Conservation (phyloP, 2,329 filamentous ascomycete genomes). For the Hymenoscyphus scutula region DNA sequence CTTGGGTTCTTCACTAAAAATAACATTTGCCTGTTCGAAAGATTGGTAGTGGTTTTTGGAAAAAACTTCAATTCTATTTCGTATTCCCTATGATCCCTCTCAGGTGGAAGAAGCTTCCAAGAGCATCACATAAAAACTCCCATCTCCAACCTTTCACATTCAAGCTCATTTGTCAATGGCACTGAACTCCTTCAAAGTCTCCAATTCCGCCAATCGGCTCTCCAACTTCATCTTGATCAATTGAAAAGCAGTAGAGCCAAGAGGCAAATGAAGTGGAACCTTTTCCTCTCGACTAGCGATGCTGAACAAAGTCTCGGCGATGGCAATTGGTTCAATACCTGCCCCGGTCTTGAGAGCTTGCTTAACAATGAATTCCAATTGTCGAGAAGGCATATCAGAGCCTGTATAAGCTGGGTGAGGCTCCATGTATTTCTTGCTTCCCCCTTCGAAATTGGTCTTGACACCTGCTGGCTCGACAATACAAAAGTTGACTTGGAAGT, state of each 20-base stretch:
- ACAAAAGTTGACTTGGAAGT: slow-evolving; percentile 42
- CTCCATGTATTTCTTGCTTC: slow-evolving; percentile 32
- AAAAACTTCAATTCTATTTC: too few species aligned
- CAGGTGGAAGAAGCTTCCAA: too few species aligned
- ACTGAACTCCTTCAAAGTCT: slow-evolving; percentile 25
- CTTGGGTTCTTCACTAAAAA: too few species aligned
- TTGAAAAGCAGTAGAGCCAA: slow-evolving; percentile 27
- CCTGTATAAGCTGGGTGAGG: slow-evolving; percentile 31
- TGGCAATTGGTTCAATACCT: slow-evolving; percentile 25
- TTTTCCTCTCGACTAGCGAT: slow-evolving; percentile 26
- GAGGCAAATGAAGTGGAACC: slow-evolving; percentile 30
- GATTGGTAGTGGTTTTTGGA: too few species aligned
- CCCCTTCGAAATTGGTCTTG: slow-evolving; percentile 41
- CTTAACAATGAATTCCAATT: slow-evolving; percentile 27
- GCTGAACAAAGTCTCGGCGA: slow-evolving; percentile 27
- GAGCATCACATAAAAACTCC: too few species aligned
- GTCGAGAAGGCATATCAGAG: slow-evolving; percentile 36
- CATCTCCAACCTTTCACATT: too few species aligned
- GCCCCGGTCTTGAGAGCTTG: slow-evolving; percentile 23
- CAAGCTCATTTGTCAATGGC: slow-evolving; percentile 9
- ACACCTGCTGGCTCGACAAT: slow-evolving; percentile 44
- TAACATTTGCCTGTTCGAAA: too few species aligned
- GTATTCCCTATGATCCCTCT: too few species aligned
- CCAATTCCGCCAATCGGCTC: slow-evolving; percentile 20
- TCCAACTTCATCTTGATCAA: slow-evolving; percentile 29